A percentile compares a stretch with the other conserved stretches of the same genome.
Evolutionary conservation across 768 basidiomycete genomes (phyloP).

Genomic region (Trametes villosa): DNA sequence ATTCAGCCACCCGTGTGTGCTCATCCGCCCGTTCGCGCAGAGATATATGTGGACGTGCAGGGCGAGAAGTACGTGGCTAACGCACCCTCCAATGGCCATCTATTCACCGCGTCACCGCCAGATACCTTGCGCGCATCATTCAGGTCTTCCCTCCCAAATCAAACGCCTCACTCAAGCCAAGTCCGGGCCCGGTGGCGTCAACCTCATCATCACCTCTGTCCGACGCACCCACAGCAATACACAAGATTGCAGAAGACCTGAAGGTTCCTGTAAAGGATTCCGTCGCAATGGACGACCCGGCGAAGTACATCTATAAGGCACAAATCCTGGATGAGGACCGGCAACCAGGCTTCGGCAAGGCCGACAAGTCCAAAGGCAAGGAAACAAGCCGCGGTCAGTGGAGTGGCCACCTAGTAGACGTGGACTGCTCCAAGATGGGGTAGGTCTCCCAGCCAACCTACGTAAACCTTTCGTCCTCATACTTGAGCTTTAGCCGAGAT

Average conservation of each 20-base stretch:
- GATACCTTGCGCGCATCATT: constrained; percentile 82
- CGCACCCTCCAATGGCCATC: constrained; percentile 24
- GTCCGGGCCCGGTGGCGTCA: constrained; percentile 21
- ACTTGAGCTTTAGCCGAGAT: constrained; percentile 71
- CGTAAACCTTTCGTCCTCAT: neutral
- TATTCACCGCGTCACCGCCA: constrained; percentile 34
- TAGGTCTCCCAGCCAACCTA: constrained; percentile 38
- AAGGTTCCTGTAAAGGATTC: constrained; percentile 75
- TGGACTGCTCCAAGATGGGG: constrained; percentile 82
- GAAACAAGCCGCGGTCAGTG: constrained; percentile 60
- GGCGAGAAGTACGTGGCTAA: constrained; percentile 73
- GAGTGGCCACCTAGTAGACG: constrained; percentile 82
- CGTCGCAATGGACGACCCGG: constrained; percentile 73
- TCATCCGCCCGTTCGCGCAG: constrained; percentile 43
- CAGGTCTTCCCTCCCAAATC: constrained; percentile 68
- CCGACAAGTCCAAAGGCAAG: constrained; percentile 56
- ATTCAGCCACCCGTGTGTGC: constrained; percentile 7
- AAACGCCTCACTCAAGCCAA: neutral
- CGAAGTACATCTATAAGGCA: constrained; percentile 85
- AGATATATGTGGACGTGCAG: constrained; percentile 83
- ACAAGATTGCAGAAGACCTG: constrained; percentile 80
- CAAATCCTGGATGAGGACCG: constrained; percentile 79
- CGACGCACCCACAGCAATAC: constrained; percentile 53
- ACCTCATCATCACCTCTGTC: constrained; percentile 39
- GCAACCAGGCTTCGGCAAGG: constrained; percentile 61